Conservation (phyloP, 129 eudicot genomes). For the Cynara cardunculus region DNA sequence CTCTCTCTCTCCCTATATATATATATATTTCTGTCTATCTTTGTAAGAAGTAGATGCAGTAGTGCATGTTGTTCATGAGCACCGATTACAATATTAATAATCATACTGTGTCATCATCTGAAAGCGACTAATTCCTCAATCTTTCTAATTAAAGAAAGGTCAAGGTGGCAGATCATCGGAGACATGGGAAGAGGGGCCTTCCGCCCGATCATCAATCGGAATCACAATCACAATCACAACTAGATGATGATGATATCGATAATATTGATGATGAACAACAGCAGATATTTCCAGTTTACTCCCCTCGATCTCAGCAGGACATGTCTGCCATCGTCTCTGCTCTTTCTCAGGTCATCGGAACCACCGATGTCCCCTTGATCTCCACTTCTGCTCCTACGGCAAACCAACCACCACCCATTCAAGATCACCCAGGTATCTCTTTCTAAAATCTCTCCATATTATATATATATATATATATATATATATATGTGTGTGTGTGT, state of each 20-base stretch:
- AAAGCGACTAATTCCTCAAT: no score
- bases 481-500: no score
- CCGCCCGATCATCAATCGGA: conserved; percentile 42
- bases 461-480: no score
- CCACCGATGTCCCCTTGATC: neutral
- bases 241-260: neutral
- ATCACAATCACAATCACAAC: neutral
- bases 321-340: conserved; percentile 76
- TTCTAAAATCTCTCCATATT: neutral
- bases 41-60: no score
- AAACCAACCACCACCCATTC: conserved; percentile 26
- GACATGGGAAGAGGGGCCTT: conserved; percentile 70
- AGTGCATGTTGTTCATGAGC: no score
- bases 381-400: conserved; percentile 1
- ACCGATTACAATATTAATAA: no score
- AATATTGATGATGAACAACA: neutral
- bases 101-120: no score
- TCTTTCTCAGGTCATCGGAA: conserved; percentile 68
- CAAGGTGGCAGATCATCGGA: conserved; percentile 39
- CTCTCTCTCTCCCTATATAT: no score
- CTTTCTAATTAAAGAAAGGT: neutral
- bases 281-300: conserved; percentile 36
- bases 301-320: conserved; percentile 68
- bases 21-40: no score
- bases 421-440: conserved; percentile 37